Percentiles rank a stretch among this genome's conserved stretches.
Evolutionary conservation across 768 basidiomycete genomes (phyloP).

Genomic region (Pulveroboletus frians): DNA sequence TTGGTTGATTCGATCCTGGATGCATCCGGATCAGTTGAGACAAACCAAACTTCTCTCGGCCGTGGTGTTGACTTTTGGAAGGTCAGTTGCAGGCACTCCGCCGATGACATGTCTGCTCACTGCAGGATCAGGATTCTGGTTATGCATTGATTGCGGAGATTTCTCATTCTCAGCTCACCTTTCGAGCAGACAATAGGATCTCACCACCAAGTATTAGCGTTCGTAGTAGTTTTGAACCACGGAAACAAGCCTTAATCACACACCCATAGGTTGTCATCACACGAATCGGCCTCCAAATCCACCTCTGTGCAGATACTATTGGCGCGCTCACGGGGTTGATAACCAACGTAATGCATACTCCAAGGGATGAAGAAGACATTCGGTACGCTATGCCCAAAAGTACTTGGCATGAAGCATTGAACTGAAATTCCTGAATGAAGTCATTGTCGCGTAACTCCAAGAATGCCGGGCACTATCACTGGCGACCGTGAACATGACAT

Average conservation of each 20-base stretch:
- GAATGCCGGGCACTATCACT: constrained; percentile 5
- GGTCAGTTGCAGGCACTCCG: constrained; percentile 37
- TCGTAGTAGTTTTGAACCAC: constrained; percentile 15
- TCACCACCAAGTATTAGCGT: constrained; percentile 38
- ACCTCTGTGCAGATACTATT: constrained; percentile 77
- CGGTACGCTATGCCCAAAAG: constrained; percentile 13
- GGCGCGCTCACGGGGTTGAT: constrained; percentile 53
- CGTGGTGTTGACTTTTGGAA: constrained; percentile 57
- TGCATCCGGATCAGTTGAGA: constrained; percentile 15
- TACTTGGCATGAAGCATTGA: neutral
- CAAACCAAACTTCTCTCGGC: constrained; percentile 15
- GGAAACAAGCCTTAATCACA: constrained; percentile 1
- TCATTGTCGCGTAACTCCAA: constrained; percentile 1
- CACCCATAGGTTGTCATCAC: constrained; percentile 49
- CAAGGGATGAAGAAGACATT: constrained; percentile 31
- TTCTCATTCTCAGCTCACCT: constrained; percentile 41
- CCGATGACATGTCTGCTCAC: constrained; percentile 2
- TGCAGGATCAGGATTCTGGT: constrained; percentile 43
- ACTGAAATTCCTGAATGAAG: constrained; percentile 8
- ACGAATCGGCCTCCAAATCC: constrained; percentile 49
- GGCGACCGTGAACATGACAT: constrained; percentile 13
- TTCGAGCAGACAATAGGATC: constrained; percentile 28
- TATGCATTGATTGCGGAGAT: constrained; percentile 68
- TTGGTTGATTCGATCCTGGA: constrained; percentile 50
- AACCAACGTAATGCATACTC: constrained; percentile 43